Percentiles rank a stretch among this genome's conserved stretches.
Conservation (phyloP, 164 flowering plant genomes). For the Chimonanthus salicifolius region DNA sequence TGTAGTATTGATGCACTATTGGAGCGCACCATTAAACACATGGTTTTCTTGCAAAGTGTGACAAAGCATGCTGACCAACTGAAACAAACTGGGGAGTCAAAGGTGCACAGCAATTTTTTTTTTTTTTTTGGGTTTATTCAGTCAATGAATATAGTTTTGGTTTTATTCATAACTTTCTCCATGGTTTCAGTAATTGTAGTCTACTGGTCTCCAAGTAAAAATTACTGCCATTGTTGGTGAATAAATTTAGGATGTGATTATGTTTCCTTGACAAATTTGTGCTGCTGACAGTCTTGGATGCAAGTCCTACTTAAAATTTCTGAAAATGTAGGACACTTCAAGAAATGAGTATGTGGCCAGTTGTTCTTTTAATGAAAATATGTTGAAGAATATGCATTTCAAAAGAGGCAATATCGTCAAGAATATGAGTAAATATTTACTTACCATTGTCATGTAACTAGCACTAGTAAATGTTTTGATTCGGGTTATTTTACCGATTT, state of each 20-base stretch:
- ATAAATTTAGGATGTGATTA: no score
- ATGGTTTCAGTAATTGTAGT: no score
- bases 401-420: no score
- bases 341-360: not conserved
- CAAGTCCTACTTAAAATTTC: not conserved
- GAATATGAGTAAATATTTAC: no score
- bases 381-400: no score
- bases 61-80: conserved; percentile 93
- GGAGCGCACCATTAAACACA: conserved; percentile 94
- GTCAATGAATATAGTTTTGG: not conserved
- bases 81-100: conserved; percentile 63
- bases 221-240: not conserved
- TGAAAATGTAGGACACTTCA: not conserved
- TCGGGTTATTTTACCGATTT: no score
- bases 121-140: not conserved
- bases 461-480: no score
- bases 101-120: conserved; percentile 36
- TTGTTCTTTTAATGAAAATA: not conserved
- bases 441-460: no score
- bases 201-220: not conserved
- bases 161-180: no score
- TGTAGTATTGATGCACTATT: conserved; percentile 96
- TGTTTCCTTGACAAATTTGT: not conserved
- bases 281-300: not conserved
- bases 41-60: conserved; percentile 97